phyloP scores from a whole-genome alignment of 345 rosid genomes.

The Erucastrum elatum region DNA sequence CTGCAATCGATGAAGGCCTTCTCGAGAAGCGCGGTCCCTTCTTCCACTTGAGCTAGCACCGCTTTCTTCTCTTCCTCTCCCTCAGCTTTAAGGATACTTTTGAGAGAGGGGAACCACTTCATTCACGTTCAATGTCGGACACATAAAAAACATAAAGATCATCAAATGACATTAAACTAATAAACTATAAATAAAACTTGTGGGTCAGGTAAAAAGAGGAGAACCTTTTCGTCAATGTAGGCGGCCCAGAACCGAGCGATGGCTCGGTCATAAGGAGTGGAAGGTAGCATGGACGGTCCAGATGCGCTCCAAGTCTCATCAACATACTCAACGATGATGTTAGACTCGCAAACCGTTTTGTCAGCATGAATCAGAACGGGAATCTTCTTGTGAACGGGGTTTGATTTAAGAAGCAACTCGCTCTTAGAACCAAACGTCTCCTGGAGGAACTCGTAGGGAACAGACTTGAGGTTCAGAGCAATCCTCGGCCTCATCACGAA shows the following conservation, averaged over 20 bases:
- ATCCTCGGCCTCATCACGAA: slow-evolving; percentile 62
- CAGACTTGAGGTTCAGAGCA: slow-evolving; percentile 64
- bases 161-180: not conserved
- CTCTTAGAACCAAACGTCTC: slow-evolving; percentile 60
- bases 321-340: slow-evolving; percentile 66
- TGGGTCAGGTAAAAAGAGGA: not conserved
- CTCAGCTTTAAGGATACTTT: slow-evolving; percentile 23
- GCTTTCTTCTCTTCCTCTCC: slow-evolving; percentile 52
- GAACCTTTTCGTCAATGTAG: slow-evolving; percentile 68
- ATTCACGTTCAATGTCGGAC: slow-evolving; percentile 4
- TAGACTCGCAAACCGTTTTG: slow-evolving; percentile 66
- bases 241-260: slow-evolving; percentile 75
- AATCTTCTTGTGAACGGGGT: slow-evolving; percentile 80
- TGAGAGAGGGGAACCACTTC: slow-evolving; percentile 56
- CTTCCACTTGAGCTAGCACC: slow-evolving; percentile 35
- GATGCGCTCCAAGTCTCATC: slow-evolving; percentile 63
- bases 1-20: slow-evolving; percentile 53
- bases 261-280: slow-evolving; percentile 67
- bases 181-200: not conserved
- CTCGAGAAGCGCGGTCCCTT: slow-evolving; percentile 50
- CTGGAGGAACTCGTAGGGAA: slow-evolving; percentile 58
- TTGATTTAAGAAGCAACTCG: slow-evolving; percentile 64
- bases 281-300: slow-evolving; percentile 63
- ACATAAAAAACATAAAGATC: not conserved
- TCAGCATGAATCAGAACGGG: slow-evolving; percentile 67